A percentile compares a stretch with the other conserved stretches of the same genome.
These are phyloP conservation scores for Pezicula rhizophila DNA, from an alignment of 2,329 filamentous ascomycete species.

Conservation along the genomic window DNA sequence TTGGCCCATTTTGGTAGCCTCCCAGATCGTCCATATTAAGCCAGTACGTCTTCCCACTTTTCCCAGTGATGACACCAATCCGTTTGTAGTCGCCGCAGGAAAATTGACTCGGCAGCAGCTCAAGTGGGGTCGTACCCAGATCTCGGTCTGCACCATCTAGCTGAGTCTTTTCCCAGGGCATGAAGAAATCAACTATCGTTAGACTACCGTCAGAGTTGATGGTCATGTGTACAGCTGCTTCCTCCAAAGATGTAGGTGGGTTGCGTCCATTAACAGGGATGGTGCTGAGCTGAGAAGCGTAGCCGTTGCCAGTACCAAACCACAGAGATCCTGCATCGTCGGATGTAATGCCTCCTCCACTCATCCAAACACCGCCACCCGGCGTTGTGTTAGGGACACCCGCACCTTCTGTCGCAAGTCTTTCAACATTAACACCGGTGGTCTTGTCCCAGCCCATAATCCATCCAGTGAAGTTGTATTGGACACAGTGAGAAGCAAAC, in stretches of 20 bases:
- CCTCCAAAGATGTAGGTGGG: conserved; percentile 39
- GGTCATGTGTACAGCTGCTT: conserved; percentile 43
- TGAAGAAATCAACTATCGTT: conserved; percentile 41
- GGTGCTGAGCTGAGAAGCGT: conserved; percentile 38
- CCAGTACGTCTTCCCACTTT: conserved; percentile 44
- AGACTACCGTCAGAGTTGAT: conserved; percentile 38
- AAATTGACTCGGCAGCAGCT: conserved; percentile 37
- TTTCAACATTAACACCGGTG: conserved; percentile 37
- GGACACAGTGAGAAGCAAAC: conserved; percentile 44
- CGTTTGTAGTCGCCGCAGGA: conserved; percentile 36
- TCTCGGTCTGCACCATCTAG: conserved; percentile 44
- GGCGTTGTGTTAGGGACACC: conserved; percentile 33
- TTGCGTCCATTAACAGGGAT: conserved; percentile 37
- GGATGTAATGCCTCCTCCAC: conserved; percentile 40
- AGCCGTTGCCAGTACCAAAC: conserved; percentile 43
- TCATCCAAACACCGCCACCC: conserved; percentile 44
- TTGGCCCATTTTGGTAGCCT: conserved; percentile 40
- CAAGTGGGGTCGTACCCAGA: conserved; percentile 39
- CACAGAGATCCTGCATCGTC: conserved; percentile 41
- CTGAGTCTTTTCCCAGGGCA: conserved; percentile 42
- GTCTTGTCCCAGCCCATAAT: conserved; percentile 42
- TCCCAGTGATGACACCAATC: conserved; percentile 44
- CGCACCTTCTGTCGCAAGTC: conserved; percentile 37
- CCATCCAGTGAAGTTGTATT: conserved; percentile 45
- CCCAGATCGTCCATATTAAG: conserved; percentile 42